phyloP scores from a whole-genome alignment of 371 early-diverging fungal species.

The Haplosporangium sp. region DNA sequence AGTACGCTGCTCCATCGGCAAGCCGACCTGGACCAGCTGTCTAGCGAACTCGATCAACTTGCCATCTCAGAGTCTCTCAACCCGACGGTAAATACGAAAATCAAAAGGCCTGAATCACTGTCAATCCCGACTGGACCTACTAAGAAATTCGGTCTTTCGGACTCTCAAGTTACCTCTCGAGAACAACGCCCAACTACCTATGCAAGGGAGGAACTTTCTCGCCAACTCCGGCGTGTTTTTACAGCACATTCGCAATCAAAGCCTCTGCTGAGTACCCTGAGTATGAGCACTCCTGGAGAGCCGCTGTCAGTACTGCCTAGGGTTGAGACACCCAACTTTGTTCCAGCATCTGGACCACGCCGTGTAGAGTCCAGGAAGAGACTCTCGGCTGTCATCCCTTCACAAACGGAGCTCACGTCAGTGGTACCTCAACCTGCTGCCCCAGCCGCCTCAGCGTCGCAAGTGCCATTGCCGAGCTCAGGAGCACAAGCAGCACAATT shows the following conservation, averaged over 20 bases:
- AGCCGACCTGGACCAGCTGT: slow-evolving; percentile 33
- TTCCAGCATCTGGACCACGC: slow-evolving; percentile 34
- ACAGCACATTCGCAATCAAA: slow-evolving; percentile 9
- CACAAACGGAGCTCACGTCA: slow-evolving; percentile 9
- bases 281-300: slow-evolving; percentile 2
- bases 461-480: not conserved
- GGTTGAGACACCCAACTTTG: slow-evolving; percentile 17
- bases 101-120: not conserved
- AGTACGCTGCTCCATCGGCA: slow-evolving; percentile 32
- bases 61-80: slow-evolving; percentile 15
- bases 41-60: slow-evolving; percentile 33
- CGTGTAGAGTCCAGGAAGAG: slow-evolving; percentile 46
- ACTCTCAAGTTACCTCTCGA: not conserved
- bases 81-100: not conserved
- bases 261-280: slow-evolving; percentile 13
- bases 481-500: slow-evolving; percentile 1
- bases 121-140: not conserved
- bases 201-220: slow-evolving; percentile 28
- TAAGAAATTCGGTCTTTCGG: slow-evolving; percentile 9
- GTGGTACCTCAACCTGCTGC: slow-evolving; percentile 6
- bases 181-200: slow-evolving; percentile 13
- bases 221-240: slow-evolving; percentile 26
- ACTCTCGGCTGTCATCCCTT: slow-evolving; percentile 22
- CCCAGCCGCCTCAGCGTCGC: not conserved
- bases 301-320: slow-evolving; percentile 26